A percentile compares a stretch with the other conserved stretches of the same genome.
phyloP scores from a whole-genome alignment of 2,329 filamentous ascomycete genomes.

The Domatiomyces catenatus region DNA sequence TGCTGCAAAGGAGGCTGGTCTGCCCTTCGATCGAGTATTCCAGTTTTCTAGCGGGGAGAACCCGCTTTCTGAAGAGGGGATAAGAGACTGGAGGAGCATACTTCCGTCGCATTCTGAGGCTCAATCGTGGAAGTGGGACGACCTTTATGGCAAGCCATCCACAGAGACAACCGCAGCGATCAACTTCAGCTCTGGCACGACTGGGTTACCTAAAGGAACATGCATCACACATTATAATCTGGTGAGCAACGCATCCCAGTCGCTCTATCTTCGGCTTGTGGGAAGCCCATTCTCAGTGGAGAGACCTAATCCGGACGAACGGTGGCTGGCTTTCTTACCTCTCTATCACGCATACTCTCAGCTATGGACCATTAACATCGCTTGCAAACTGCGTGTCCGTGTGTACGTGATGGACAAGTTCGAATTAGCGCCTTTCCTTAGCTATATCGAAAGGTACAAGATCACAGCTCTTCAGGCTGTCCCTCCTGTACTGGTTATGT shows the following conservation, averaged over 20 bases:
- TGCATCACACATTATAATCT: constrained; percentile 36
- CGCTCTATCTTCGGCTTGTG: constrained; percentile 45
- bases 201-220: constrained; percentile 38
- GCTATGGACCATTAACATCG: constrained; percentile 39
- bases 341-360: constrained; percentile 34
- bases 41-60: constrained; percentile 13
- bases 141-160: constrained; percentile 19
- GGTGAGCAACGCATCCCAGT: constrained; percentile 41
- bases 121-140: constrained; percentile 25
- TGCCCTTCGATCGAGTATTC: constrained; percentile 14
- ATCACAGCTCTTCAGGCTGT: constrained; percentile 44
- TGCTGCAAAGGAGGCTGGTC: constrained; percentile 15
- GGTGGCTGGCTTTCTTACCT: constrained; percentile 33
- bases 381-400: constrained; percentile 44
- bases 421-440: constrained; percentile 40
- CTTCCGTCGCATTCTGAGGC: constrained; percentile 14
- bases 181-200: constrained; percentile 39
- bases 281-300: constrained; percentile 40
- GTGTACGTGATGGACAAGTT: constrained; percentile 51
- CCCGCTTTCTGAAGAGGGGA: constrained; percentile 35
- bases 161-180: constrained; percentile 32
- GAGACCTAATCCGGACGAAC: constrained; percentile 26
- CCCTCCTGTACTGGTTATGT: constrained; percentile 44
- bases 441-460: constrained; percentile 34
- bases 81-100: constrained; percentile 17